A percentile compares a stretch with the other conserved stretches of the same genome.
phyloP scores from a whole-genome alignment of 2,329 filamentous ascomycete genomes.

The Venturia effusa region DNA sequence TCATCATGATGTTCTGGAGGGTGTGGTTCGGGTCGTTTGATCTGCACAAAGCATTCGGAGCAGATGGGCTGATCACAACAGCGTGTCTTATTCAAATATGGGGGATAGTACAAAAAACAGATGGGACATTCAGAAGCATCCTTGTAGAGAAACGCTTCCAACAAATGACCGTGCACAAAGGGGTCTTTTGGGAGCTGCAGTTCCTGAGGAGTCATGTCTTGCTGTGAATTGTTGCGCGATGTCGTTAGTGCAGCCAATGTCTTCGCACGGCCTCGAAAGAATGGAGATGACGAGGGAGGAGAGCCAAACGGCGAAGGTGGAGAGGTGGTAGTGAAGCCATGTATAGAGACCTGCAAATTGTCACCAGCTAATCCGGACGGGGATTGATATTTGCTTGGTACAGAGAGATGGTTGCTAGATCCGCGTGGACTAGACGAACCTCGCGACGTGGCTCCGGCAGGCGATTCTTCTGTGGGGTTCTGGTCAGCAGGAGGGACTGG shows the following conservation, averaged over 20 bases:
- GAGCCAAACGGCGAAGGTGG: conserved; percentile 41
- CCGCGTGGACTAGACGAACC: conserved; percentile 17
- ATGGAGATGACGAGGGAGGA: conserved; percentile 37
- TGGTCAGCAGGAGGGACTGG: conserved; percentile 77
- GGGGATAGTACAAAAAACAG: conserved; percentile 91
- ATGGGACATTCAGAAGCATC: conserved; percentile 86
- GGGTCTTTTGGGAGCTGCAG: conserved; percentile 70
- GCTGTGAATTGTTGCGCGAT: conserved; percentile 60
- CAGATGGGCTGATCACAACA: conserved; percentile 96
- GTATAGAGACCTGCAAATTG: conserved; percentile 49
- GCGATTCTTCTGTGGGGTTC: conserved; percentile 55
- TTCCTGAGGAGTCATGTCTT: conserved; percentile 67
- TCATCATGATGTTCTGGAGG: conserved; percentile 62
- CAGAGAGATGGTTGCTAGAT: conserved; percentile 31
- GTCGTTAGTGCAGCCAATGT: conserved; percentile 75
- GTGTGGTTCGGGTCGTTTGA: conserved; percentile 87
- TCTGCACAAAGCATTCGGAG: conserved; percentile 98
- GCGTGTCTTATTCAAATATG: conserved; percentile 84
- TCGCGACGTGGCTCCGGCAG: conserved; percentile 14
- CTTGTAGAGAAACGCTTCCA: conserved; percentile 92
- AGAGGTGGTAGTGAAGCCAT: conserved; percentile 50
- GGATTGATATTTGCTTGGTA: conserved; percentile 52
- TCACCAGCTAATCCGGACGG: conserved; percentile 69
- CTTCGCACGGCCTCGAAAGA: conserved; percentile 75
- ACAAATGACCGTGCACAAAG: conserved; percentile 84